Percentiles rank a stretch among this genome's conserved stretches.
Conservation (phyloP, 805 yeast species). For the Myxozyma monticola region DNA sequence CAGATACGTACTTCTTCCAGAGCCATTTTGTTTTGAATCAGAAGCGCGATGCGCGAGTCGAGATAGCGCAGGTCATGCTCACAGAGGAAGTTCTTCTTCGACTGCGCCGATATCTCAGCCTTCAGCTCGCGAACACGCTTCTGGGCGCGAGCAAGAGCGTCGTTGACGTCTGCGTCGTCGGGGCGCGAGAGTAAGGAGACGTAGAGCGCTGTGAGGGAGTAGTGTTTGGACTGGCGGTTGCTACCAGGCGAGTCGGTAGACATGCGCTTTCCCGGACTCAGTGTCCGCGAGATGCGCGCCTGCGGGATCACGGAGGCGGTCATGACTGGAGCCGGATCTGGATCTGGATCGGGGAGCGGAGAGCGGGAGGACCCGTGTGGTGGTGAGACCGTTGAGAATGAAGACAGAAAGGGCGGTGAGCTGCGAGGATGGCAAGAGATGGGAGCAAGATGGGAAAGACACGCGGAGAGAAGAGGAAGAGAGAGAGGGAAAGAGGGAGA, state of each 20-base stretch:
- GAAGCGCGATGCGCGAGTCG: constrained; percentile 42
- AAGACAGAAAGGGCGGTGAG: neutral
- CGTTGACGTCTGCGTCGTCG: constrained; percentile 39
- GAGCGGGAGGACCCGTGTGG: neutral
- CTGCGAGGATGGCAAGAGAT: neutral
- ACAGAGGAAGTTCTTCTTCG: constrained; percentile 41
- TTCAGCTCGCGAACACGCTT: constrained; percentile 38
- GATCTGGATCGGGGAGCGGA: neutral
- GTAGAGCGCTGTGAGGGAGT: constrained; percentile 41
- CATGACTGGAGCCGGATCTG: neutral
- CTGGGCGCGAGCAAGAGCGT: constrained; percentile 40
- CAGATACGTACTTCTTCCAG: constrained; percentile 34
- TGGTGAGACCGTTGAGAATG: neutral
- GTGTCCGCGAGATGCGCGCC: no score
- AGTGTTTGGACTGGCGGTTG: constrained; percentile 32
- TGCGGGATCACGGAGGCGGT: no score
- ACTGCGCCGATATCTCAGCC: constrained; percentile 39
- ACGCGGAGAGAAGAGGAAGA: neutral
- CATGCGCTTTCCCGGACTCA: no score
- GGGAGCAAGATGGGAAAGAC: neutral
- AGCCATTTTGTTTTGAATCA: constrained; percentile 43
- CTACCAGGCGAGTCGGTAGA: no score
- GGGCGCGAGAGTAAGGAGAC: constrained; percentile 41
- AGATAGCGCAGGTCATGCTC: constrained; percentile 43
- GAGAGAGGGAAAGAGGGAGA: neutral